Conservation (phyloP, 345 rosid genomes). For the Melastoma malabathricum region DNA sequence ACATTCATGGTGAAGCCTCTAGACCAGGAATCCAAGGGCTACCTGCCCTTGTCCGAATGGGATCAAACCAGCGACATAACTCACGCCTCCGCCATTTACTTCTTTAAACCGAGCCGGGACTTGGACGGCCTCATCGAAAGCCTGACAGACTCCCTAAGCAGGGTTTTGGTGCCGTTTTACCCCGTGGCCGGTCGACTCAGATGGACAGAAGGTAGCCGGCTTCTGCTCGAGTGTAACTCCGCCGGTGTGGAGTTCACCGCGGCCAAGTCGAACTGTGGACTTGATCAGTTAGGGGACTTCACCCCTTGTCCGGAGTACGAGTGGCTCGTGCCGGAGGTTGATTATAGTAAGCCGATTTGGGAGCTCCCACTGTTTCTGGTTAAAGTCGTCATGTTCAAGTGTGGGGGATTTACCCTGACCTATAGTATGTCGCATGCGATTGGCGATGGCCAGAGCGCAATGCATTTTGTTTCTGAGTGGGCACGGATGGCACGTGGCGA, state of each 20-base stretch:
- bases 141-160: conserved; percentile 25
- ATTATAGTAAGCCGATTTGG: conserved; percentile 24
- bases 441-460: conserved; percentile 45
- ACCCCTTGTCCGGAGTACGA: conserved; percentile 17
- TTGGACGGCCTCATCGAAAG: conserved; percentile 8
- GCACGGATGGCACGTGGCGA: conserved; percentile 34
- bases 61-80: conserved; percentile 44
- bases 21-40: conserved; percentile 26
- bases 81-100: conserved; percentile 49
- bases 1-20: conserved; percentile 32
- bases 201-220: conserved; percentile 32
- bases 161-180: conserved; percentile 30
- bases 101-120: conserved; percentile 23
- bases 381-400: conserved; percentile 38
- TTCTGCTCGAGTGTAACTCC: conserved; percentile 35
- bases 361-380: conserved; percentile 33
- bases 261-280: conserved; percentile 24
- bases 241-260: conserved; percentile 23
- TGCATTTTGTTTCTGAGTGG: conserved; percentile 45
- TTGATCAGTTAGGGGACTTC: conserved; percentile 28
- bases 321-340: conserved; percentile 29
- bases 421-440: conserved; percentile 33
- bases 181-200: conserved; percentile 49
- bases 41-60: conserved; percentile 29
- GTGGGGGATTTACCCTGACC: conserved; percentile 39